Evolutionary conservation across 2,329 filamentous ascomycete genomes (phyloP).

Genomic region (Fusarium chlamydosporum): DNA sequence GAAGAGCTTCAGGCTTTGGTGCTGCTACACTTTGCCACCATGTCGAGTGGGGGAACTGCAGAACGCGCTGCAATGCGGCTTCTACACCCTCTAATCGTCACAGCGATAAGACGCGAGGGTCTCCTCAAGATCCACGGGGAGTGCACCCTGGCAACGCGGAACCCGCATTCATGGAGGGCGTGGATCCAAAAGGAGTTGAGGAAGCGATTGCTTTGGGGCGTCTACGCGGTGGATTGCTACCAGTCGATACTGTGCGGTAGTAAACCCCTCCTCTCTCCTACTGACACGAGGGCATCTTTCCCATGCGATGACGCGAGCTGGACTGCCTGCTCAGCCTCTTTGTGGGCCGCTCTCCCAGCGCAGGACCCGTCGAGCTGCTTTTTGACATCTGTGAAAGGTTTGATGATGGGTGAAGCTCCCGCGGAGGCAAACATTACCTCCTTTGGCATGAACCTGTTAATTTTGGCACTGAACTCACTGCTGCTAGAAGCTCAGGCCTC

Average conservation of each 20-base stretch:
- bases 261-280: conserved; percentile 7
- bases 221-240: conserved; percentile 2
- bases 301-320: conserved; percentile 4
- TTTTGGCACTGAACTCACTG: not conserved
- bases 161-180: not conserved
- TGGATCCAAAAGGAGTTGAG: conserved; percentile 11
- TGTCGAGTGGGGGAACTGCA: too few relatives aligned
- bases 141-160: conserved; percentile 2
- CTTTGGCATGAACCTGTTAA: conserved; percentile 2
- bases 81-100: not conserved
- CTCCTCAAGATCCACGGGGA: conserved; percentile 8
- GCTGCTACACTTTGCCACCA: too few relatives aligned
- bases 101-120: conserved; percentile 1
- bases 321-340: conserved; percentile 2
- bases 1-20: too few relatives aligned
- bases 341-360: not conserved
- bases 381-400: not conserved
- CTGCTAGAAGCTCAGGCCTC: conserved; percentile 1
- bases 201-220: not conserved
- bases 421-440: conserved; percentile 1
- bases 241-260: conserved; percentile 10
- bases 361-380: conserved; percentile 11
- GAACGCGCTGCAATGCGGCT: not conserved
- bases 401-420: not conserved
- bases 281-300: conserved; percentile 4